Evolutionary conservation across 495 filamentous ascomycete species (phyloP), one percentile per base, ranked within the genome.

Genomic region (Daldinia grandis): DNA sequence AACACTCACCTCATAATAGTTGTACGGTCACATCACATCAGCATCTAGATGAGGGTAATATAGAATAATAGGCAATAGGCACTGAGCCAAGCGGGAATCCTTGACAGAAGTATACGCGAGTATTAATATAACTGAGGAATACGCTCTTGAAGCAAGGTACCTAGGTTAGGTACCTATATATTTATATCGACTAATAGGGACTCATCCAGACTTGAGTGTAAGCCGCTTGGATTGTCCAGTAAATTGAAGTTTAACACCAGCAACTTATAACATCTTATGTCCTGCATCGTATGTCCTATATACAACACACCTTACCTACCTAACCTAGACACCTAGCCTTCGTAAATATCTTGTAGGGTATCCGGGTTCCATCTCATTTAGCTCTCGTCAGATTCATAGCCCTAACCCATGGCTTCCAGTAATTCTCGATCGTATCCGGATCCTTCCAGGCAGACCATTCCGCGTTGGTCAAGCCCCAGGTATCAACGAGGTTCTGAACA

Each of bases 401-500:
- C 27, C 49, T 31, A 35, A 82, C 71, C 80, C 82, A 82, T 12
- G 76, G 76, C 68, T 75, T 76, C 74, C 82, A 77, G 49, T 76
- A 78, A 10, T 71, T 73, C 40, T 79, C 77, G 2, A 82, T 61
- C 4, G 71, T 77, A 1, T 68, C 73, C 0, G 72, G 64, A 24
- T 79, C 77, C 35, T 73, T 77, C 82, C 81, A 83, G n/a, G 72
- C 78, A 3, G 59, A 74, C 81, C 80, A 83, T 21, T 80, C 70
- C 15, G 77, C 68, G 37, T 74, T 78, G 42, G 77, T 76, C 70
- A 81, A 54, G 57, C 84, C 85, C 82, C 82, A 87, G 0, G 79
- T 72, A 69, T 86, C 85, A 31, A 83, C 81, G 10, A 74, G 66
- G 62, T 85, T 84, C 71, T 84, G 81, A 1, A 65, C 76, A 10